Evolutionary conservation across 2,329 filamentous ascomycete species (phyloP).

Genomic region (Pseudogymnoascus sp.): DNA sequence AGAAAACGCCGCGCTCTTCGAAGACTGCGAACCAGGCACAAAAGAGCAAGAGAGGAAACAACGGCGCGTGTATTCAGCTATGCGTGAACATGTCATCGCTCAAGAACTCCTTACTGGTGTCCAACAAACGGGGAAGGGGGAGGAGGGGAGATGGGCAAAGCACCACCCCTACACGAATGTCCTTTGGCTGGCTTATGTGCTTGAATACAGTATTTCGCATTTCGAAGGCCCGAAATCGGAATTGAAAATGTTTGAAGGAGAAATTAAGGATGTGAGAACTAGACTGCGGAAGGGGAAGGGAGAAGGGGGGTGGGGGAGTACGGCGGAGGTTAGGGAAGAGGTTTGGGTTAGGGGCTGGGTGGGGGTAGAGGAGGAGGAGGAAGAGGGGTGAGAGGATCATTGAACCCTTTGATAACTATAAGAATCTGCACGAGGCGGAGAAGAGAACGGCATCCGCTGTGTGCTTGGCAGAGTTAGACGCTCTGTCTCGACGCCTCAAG

Average conservation of each 20-base stretch:
- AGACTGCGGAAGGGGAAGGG: not conserved
- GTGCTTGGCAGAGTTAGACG: too few relatives aligned
- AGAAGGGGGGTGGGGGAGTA: not conserved
- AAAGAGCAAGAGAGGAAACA: slow-evolving; percentile 40
- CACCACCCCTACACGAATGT: slow-evolving; percentile 57
- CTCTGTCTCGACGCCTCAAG: too few relatives aligned
- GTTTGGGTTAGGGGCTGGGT: not conserved
- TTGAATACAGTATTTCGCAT: slow-evolving; percentile 40
- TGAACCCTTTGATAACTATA: too few relatives aligned
- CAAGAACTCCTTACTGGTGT: not conserved
- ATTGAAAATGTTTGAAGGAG: not conserved
- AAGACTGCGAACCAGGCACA: slow-evolving; percentile 44
- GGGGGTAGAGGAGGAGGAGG: not conserved
- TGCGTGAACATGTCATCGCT: slow-evolving; percentile 25
- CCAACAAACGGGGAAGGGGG: slow-evolving; percentile 8
- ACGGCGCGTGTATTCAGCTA: slow-evolving; percentile 43
- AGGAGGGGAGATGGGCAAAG: slow-evolving; percentile 42
- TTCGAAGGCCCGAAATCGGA: not conserved
- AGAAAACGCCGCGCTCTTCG: slow-evolving; percentile 51
- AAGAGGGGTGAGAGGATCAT: not conserved
- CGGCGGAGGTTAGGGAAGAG: not conserved
- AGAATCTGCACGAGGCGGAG: too few relatives aligned
- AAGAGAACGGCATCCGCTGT: not conserved
- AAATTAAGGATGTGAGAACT: not conserved
- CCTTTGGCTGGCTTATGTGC: slow-evolving; percentile 56